Percentiles rank a stretch among this genome's conserved stretches.
These are phyloP conservation scores for Dioscorea zingiberensis DNA, from an alignment of 106 monocot genomes.

Conservation along the genomic window DNA sequence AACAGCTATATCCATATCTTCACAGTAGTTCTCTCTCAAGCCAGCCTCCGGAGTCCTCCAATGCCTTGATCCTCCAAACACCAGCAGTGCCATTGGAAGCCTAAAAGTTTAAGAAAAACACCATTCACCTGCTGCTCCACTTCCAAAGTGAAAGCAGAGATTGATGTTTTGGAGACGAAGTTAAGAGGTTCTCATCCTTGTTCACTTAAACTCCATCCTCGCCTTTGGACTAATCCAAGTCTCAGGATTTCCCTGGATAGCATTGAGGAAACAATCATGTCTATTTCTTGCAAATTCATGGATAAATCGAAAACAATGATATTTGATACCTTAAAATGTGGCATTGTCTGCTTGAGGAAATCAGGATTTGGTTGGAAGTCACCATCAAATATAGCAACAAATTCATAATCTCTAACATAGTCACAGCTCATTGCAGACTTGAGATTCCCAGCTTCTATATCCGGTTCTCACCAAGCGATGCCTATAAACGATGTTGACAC, in stretches of 20 bases:
- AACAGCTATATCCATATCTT: slow-evolving; percentile 19
- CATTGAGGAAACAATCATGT: too few species aligned
- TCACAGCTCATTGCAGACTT: slow-evolving; percentile 76
- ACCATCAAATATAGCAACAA: slow-evolving; percentile 68
- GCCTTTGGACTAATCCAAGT: slow-evolving; percentile 51
- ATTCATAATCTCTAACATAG: slow-evolving; percentile 59
- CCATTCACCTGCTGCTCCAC: slow-evolving; percentile 51
- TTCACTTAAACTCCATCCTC: slow-evolving; percentile 55
- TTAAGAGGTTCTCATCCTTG: slow-evolving; percentile 46
- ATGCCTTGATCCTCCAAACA: slow-evolving; percentile 42
- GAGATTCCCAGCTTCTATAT: slow-evolving; percentile 77
- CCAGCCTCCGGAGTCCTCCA: slow-evolving; percentile 45
- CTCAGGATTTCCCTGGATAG: slow-evolving; percentile 39
- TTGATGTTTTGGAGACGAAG: slow-evolving; percentile 60
- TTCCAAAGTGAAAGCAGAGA: slow-evolving; percentile 54
- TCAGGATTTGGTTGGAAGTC: slow-evolving; percentile 69
- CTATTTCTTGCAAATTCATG: too few species aligned
- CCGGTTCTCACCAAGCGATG: slow-evolving; percentile 57
- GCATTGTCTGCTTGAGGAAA: slow-evolving; percentile 64
- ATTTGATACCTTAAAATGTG: slow-evolving; percentile 57
- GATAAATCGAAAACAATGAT: too few species aligned
- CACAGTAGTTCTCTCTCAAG: slow-evolving; percentile 25
- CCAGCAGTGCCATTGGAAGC: slow-evolving; percentile 52
- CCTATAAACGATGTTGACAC: slow-evolving; percentile 53
- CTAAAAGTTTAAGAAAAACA: slow-evolving; percentile 44